Percentiles rank a stretch among this genome's conserved stretches.
These are phyloP conservation scores for Trypanosoma caninum DNA, from an alignment of 208 protist genomes.

Conservation along the genomic window DNA sequence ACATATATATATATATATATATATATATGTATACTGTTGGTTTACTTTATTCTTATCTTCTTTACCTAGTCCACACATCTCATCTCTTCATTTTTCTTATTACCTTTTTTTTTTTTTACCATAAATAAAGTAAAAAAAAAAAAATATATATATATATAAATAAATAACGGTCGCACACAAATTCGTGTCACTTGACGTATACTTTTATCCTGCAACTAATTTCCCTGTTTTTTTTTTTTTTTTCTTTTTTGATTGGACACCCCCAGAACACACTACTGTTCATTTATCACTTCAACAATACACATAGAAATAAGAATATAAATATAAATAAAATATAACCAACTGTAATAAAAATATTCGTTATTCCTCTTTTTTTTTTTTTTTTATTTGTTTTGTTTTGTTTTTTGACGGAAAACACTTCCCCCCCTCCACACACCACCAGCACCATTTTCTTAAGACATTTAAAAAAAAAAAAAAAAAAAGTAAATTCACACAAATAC, in stretches of 20 bases:
- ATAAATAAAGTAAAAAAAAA: too few relatives aligned
- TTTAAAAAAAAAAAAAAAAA: not conserved
- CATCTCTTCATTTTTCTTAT: too few relatives aligned
- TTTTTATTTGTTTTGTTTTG: constrained; percentile 10
- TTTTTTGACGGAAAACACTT: too few relatives aligned
- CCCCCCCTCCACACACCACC: too few relatives aligned
- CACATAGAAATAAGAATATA: too few relatives aligned
- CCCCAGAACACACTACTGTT: too few relatives aligned
- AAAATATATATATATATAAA: constrained; percentile 8
- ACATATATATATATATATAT: constrained; percentile 5
- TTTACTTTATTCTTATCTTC: not conserved
- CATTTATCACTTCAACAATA: too few relatives aligned
- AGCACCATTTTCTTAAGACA: too few relatives aligned
- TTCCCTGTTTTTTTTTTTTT: not conserved
- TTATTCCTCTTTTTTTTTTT: constrained; percentile 10
- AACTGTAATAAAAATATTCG: too few relatives aligned
- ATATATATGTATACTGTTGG: not conserved
- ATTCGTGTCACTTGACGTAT: not conserved
- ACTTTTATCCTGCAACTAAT: not conserved
- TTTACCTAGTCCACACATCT: too few relatives aligned
- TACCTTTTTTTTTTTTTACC: too few relatives aligned
- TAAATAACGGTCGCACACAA: not conserved
- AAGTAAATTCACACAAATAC: not conserved
- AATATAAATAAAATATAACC: too few relatives aligned
- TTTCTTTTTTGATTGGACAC: not conserved